Evolutionary conservation across 1,139 yeast species (phyloP), one percentile per base, ranked within the genome.

Genomic region (Scheffersomyces lignicola): DNA sequence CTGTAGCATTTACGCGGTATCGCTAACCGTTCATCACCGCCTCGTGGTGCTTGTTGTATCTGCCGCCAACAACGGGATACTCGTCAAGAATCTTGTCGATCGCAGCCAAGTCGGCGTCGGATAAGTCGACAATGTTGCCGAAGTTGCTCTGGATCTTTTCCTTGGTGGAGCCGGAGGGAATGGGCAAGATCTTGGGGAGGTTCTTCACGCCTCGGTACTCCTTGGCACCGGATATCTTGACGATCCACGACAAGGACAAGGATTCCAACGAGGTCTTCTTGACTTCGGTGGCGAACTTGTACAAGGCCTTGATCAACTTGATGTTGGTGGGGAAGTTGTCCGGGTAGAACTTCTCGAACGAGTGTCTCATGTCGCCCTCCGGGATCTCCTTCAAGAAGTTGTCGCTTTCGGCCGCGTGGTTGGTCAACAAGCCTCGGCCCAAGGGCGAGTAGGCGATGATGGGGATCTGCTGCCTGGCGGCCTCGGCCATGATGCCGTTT

Each of bases 371-470:
- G 51, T 83, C 94, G 8, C 74, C 80, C 31, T 66, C 65, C 14
- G 78, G 73, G 29, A 79, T 52, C 36, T 70, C 73, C 4, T 43
- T 34, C 29, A 52, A 47, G 45, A 59, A 65, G 5, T 62, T 62
- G 4, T 60, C 48, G 8, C 69, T 54, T 29, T 62, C 73, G 38
- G 78, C 72, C 11, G 64, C 51, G 33, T 44, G 44, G 38, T 92
- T 94, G 5, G 94, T 81, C 40, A 88, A 70, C 38, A 80, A 60
- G 1, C 96, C 96, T 49, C 85, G 70, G n/a, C 88, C 81, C 41
- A 88, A 67, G 27, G 96, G 96, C 18, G 95, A 83, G 60, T 88
- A 87, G 17, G 90, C 87, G 41, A 84, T 62, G 24, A 86, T 65
- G 6, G 92, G 83, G 37, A 87, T 72, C n/a, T 65, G 66, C 24